These are phyloP conservation scores for Brassica nigra DNA, from an alignment of 345 rosid species.

Conservation along the genomic window DNA sequence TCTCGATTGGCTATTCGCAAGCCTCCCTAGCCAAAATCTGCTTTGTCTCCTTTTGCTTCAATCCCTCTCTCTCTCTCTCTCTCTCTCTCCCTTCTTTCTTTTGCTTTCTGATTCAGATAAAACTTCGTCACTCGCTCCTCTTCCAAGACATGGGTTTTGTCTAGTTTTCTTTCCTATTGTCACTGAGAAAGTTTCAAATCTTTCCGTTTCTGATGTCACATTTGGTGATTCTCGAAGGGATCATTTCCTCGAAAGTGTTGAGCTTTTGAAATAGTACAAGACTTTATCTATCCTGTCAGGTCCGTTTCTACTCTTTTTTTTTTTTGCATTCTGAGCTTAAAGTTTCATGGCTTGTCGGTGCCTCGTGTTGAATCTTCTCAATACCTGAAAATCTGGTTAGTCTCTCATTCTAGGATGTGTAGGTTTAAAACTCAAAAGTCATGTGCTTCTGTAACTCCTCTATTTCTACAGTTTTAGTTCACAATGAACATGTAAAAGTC, in stretches of 20 bases:
- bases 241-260: conserved; percentile 13
- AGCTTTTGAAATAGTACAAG: conserved; percentile 3
- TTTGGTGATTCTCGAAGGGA: conserved; percentile 23
- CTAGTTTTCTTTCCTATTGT: neutral
- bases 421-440: neutral
- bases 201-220: conserved; percentile 26
- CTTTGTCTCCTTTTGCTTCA: neutral
- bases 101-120: neutral
- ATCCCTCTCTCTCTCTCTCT: too few species aligned
- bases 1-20: conserved; percentile 30
- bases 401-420: neutral
- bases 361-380: neutral
- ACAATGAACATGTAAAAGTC: neutral
- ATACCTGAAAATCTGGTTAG: neutral
- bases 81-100: neutral
- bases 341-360: neutral
- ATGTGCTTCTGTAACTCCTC: too few species aligned
- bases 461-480: neutral
- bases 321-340: neutral
- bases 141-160: neutral
- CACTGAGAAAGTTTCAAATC: neutral
- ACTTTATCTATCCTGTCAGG: conserved; percentile 28
- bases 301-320: conserved; percentile 10
- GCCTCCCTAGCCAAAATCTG: conserved; percentile 28
- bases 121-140: neutral